phyloP scores from a whole-genome alignment of 1,284 basidiomycete genomes.

The Leccinum idahoense region DNA sequence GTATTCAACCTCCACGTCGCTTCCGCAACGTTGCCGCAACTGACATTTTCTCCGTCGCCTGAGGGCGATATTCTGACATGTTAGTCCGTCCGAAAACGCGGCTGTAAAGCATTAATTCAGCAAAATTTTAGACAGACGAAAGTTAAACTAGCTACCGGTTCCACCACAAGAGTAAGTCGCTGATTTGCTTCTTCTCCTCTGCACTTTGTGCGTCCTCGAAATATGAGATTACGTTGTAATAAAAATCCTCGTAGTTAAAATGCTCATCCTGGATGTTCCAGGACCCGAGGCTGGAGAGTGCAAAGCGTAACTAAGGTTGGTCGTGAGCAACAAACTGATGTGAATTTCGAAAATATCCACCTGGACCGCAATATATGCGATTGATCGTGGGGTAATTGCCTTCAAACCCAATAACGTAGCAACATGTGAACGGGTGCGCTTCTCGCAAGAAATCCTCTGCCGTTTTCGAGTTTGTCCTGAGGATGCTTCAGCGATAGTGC shows the following conservation, averaged over 20 bases:
- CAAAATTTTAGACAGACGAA: neutral
- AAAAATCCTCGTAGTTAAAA: neutral
- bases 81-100: neutral
- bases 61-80: neutral
- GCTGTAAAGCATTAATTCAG: neutral
- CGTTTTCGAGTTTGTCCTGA: too few species aligned
- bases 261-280: neutral
- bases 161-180: neutral
- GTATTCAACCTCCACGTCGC: too few species aligned
- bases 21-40: neutral
- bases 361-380: conserved; percentile 29
- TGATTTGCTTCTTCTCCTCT: neutral
- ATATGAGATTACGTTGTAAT: neutral
- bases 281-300: neutral
- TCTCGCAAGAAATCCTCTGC: neutral
- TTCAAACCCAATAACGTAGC: conserved; percentile 9
- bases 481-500: neutral
- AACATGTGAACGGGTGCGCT: conserved; percentile 12
- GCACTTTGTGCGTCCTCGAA: neutral
- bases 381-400: conserved; percentile 22
- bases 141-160: neutral
- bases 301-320: neutral
- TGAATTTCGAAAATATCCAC: conserved; percentile 6
- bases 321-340: neutral
- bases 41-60: neutral